Conservation (phyloP, 2,329 filamentous ascomycete genomes). For the Myrmaecium sp. region DNA sequence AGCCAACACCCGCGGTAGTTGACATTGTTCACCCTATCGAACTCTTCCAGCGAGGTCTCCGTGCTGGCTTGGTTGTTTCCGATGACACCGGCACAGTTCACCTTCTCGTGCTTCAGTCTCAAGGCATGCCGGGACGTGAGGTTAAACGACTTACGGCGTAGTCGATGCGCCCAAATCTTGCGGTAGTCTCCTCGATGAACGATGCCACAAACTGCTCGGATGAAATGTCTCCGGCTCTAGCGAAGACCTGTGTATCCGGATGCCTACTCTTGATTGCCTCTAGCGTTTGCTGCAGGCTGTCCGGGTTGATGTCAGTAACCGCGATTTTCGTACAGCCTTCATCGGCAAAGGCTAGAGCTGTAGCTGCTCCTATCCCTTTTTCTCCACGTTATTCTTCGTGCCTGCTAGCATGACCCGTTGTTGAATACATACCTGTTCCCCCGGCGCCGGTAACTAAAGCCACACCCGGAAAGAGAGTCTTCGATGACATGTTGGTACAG, state of each 20-base stretch:
- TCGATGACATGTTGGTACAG: no score
- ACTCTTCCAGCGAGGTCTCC: constrained; percentile 31
- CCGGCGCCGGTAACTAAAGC: constrained; percentile 18
- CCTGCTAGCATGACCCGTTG: neutral
- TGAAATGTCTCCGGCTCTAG: constrained; percentile 29
- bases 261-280: constrained; percentile 17
- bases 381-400: neutral
- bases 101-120: no score
- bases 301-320: constrained; percentile 35
- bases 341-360: constrained; percentile 32
- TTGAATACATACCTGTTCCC: constrained; percentile 13
- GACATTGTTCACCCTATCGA: constrained; percentile 36
- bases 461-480: constrained; percentile 12
- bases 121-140: neutral
- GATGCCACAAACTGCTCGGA: constrained; percentile 27
- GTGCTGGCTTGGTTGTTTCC: constrained; percentile 25
- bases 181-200: constrained; percentile 17
- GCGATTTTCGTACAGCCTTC: constrained; percentile 35
- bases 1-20: constrained; percentile 43
- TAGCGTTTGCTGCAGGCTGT: constrained; percentile 22
- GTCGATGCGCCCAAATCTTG: constrained; percentile 31
- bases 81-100: constrained; percentile 39
- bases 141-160: no score
- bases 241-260: constrained; percentile 18
- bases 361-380: constrained; percentile 38